Evolutionary conservation across 148 eudicot species (phyloP).

Genomic region (Pharnaceum exiguum): DNA sequence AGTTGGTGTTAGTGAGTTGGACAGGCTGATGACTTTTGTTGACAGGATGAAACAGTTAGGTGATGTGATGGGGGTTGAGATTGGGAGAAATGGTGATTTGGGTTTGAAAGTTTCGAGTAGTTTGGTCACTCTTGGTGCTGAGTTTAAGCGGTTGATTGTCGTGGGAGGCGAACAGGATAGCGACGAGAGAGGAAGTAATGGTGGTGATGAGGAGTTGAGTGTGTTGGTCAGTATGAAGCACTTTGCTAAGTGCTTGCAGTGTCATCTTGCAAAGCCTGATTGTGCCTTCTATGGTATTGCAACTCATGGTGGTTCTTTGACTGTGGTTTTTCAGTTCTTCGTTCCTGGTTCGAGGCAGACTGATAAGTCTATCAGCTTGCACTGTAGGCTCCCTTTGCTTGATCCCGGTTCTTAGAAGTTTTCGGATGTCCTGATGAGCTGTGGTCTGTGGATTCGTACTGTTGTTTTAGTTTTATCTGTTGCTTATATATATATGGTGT

Average conservation of each 20-base stretch:
- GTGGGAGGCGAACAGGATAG: constrained; percentile 65
- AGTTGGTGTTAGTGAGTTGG: constrained; percentile 65
- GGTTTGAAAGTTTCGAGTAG: constrained; percentile 67
- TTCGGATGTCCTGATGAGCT: too few species aligned
- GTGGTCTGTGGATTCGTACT: too few species aligned
- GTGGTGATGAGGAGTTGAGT: constrained; percentile 48
- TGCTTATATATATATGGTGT: too few species aligned
- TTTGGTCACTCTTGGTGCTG: constrained; percentile 78
- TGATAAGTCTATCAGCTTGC: constrained; percentile 80
- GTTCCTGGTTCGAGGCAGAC: constrained; percentile 76
- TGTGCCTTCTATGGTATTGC: constrained; percentile 84
- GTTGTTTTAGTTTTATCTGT: too few species aligned
- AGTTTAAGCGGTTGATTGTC: constrained; percentile 58
- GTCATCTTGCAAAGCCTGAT: constrained; percentile 85
- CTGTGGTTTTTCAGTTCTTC: constrained; percentile 86
- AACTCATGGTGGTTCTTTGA: constrained; percentile 60
- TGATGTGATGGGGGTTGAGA: constrained; percentile 56
- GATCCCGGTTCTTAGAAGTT: constrained; percentile 53
- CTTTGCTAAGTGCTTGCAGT: constrained; percentile 75
- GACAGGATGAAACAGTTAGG: constrained; percentile 93
- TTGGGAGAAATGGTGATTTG: constrained; percentile 60
- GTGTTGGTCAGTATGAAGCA: constrained; percentile 91
- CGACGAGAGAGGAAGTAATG: constrained; percentile 23
- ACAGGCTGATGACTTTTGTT: constrained; percentile 50
- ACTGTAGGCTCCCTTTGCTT: constrained; percentile 83